phyloP scores from a whole-genome alignment of 1,284 basidiomycete species.

The Termitomyces sp. region DNA sequence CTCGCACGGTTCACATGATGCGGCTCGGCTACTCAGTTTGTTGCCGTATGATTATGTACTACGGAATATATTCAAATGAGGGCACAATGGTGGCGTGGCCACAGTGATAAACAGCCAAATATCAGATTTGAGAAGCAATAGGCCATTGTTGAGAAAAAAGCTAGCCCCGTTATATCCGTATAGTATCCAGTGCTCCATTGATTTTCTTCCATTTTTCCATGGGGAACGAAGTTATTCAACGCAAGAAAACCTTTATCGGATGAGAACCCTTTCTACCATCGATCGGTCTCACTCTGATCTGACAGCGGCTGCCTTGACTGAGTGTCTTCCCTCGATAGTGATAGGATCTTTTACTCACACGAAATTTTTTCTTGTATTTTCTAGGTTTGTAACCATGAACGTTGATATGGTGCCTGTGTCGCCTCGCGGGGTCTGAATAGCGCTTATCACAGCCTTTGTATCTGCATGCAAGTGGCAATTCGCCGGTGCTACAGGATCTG shows the following conservation, averaged over 20 bases:
- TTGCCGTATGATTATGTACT: background rate
- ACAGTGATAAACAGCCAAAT: background rate
- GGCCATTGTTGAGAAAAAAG: too few relatives aligned
- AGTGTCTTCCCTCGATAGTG: background rate
- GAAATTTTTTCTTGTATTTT: constrained; percentile 40
- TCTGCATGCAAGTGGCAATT: constrained; percentile 49
- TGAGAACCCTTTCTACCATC: too few relatives aligned
- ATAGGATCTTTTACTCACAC: constrained; percentile 10
- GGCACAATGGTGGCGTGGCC: background rate
- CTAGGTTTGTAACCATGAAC: constrained; percentile 47
- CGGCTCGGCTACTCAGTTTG: background rate
- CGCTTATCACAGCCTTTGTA: constrained; percentile 41
- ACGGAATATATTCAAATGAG: background rate
- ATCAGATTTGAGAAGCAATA: background rate
- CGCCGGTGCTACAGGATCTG: constrained; percentile 40
- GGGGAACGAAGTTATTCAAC: background rate
- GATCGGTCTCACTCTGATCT: background rate
- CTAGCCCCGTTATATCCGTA: too few relatives aligned
- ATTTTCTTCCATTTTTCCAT: background rate
- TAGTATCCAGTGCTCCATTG: too few relatives aligned
- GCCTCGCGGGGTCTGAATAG: constrained; percentile 61
- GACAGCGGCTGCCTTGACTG: background rate
- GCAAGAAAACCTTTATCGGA: background rate
- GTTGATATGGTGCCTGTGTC: constrained; percentile 54
- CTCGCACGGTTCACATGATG: background rate